Conservation (phyloP, 2,329 filamentous ascomycete genomes). For the Rutstroemia sp. region DNA sequence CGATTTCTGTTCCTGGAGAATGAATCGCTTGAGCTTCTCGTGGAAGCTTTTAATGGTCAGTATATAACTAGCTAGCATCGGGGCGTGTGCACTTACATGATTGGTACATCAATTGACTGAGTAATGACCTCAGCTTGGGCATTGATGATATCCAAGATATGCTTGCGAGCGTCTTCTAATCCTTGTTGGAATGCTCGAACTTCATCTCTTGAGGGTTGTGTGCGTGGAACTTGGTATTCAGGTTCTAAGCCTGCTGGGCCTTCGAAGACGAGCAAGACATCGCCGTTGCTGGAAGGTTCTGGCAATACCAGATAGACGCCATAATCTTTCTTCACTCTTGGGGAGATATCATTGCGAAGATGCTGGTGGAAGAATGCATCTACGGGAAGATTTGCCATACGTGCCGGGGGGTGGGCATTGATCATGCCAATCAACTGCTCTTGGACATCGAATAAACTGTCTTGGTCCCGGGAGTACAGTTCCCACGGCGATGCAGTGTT, state of each 20-base stretch:
- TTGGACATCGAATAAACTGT: conserved; percentile 71
- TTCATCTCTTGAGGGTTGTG: conserved; percentile 42
- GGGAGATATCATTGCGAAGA: conserved; percentile 55
- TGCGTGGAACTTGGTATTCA: conserved; percentile 47
- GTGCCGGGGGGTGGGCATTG: conserved; percentile 63
- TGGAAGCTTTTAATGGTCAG: conserved; percentile 44
- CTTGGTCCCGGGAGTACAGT: conserved; percentile 78
- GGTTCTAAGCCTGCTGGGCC: conserved; percentile 44
- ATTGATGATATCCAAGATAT: conserved; percentile 50
- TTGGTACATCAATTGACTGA: conserved; percentile 48
- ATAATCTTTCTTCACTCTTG: conserved; percentile 56
- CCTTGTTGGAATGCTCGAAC: conserved; percentile 46
- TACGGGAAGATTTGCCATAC: conserved; percentile 59
- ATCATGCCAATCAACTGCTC: conserved; percentile 69
- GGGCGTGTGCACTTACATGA: conserved; percentile 36
- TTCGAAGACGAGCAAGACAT: conserved; percentile 68
- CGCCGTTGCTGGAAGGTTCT: conserved; percentile 49
- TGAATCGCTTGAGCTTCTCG: conserved; percentile 54
- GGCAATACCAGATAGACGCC: conserved; percentile 71
- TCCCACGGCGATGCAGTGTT: conserved; percentile 75
- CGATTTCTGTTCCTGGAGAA: conserved; percentile 55
- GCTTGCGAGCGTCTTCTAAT: conserved; percentile 47
- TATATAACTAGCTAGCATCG: not conserved
- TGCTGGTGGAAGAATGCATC: conserved; percentile 76
- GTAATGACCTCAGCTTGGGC: conserved; percentile 50